Evolutionary conservation across 495 filamentous ascomycete genomes (phyloP).

Genomic region (Cairneyella variabilis): DNA sequence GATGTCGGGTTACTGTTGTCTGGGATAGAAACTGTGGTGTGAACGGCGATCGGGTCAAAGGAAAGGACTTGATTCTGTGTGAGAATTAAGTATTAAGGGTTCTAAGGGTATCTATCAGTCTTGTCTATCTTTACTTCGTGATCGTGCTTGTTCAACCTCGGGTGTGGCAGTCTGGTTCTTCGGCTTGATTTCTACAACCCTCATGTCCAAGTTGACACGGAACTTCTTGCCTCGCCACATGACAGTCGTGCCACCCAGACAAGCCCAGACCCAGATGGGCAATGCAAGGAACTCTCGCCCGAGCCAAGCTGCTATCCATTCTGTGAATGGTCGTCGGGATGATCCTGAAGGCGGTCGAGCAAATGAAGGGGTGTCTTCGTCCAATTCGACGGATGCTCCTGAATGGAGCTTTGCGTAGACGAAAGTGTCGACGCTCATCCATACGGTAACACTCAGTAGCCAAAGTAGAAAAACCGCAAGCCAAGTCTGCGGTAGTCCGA

Average conservation of each 20-base stretch:
- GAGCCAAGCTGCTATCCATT: slow-evolving; percentile 82
- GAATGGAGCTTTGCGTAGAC: slow-evolving; percentile 72
- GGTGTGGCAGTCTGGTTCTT: neutral
- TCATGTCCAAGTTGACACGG: slow-evolving; percentile 80
- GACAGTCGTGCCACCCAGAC: slow-evolving; percentile 78
- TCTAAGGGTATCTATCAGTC: too few species aligned
- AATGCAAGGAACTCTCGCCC: slow-evolving; percentile 78
- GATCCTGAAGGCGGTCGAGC: slow-evolving; percentile 45
- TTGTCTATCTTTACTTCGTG: slow-evolving; percentile 24
- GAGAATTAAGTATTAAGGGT: too few species aligned
- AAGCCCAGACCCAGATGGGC: slow-evolving; percentile 83
- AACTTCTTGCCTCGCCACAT: slow-evolving; percentile 83
- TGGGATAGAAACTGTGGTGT: too few species aligned
- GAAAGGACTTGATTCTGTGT: too few species aligned
- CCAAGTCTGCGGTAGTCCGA: slow-evolving; percentile 67
- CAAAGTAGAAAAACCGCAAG: slow-evolving; percentile 60
- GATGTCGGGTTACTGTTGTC: too few species aligned
- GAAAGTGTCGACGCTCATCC: slow-evolving; percentile 71
- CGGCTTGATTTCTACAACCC: slow-evolving; percentile 48
- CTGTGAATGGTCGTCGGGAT: slow-evolving; percentile 51
- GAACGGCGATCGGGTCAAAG: too few species aligned
- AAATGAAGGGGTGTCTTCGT: slow-evolving; percentile 70
- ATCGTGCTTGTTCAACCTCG: slow-evolving; percentile 5
- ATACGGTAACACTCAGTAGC: slow-evolving; percentile 58
- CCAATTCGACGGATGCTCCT: slow-evolving; percentile 62